Base-by-base conservation (phyloP, 495 filamentous ascomycete species). In the Daldinia caldariorum region DNA sequence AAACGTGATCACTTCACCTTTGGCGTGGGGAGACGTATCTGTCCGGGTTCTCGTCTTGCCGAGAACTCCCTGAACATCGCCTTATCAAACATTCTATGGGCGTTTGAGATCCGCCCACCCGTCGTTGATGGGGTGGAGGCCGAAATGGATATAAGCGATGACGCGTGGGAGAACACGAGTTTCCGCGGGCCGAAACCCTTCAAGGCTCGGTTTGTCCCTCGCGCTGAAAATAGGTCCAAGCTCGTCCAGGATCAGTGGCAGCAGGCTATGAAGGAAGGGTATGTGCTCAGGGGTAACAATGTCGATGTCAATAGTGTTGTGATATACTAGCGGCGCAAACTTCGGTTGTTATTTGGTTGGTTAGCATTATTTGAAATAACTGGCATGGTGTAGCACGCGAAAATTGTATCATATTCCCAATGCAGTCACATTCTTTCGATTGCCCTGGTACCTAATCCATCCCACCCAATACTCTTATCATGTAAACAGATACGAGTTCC, bases 1-100 rank as follows among this genome's bases (percentile, higher is more conserved):
- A 78, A 79, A 6, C 79, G 79, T 2, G 82, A 82, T 18, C 81
- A 82, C 61, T 80, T 81, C 6, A 74, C 72, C 10, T 89, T 86
- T 70, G 84, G 86, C 8, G 82, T 80, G 70, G 84, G 85, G 37
- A 74, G 85, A 0, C 75, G 85, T 8, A 78, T 83, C 56, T 86
- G 85, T 58, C 83, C 84, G 1, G 85, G 84, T 1, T 82, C 83
- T 16, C 78, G 81, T 18, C 72, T 85, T 3, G 85, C 85, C 0
- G 82, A 86, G 53, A 79, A 80, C n/a, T 79, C 74, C 13, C 73
- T 86, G 9, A 81, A 81, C 67, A 71, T 84, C 43, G 77, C 78
- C 8, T 74, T 86, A 10, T 78, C 81, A n/a, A 80, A 78, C 16
- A 56, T 85, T 10, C 70, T 86, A 1, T 85, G 84, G 84, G 83